Conservation (phyloP, 2,329 filamentous ascomycete species). For the Exophiala calicioides region DNA sequence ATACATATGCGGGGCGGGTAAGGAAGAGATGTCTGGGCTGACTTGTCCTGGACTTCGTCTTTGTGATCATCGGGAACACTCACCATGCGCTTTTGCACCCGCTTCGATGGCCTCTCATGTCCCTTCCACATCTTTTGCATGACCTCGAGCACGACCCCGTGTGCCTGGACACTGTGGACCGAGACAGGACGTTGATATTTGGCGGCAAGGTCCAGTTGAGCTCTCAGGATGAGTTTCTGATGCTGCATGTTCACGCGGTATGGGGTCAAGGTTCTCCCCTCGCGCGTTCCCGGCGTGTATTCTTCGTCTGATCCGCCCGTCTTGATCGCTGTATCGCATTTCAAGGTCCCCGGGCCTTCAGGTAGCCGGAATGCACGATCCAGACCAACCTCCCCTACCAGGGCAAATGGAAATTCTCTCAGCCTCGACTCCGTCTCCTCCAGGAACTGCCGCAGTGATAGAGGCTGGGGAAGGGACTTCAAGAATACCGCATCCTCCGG, state of each 20-base stretch:
- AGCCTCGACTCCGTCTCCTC: constrained; percentile 52
- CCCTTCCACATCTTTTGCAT: constrained; percentile 60
- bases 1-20: constrained; percentile 89
- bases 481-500: constrained; percentile 53
- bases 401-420: constrained; percentile 52
- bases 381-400: constrained; percentile 64
- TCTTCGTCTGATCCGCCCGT: constrained; percentile 36
- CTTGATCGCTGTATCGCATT: constrained; percentile 40
- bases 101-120: constrained; percentile 56
- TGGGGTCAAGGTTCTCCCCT: constrained; percentile 59
- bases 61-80: constrained; percentile 38
- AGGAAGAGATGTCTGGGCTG: constrained; percentile 50
- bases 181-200: constrained; percentile 60
- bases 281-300: constrained; percentile 61
- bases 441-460: constrained; percentile 55
- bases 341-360: constrained; percentile 44
- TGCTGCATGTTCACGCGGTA: constrained; percentile 60
- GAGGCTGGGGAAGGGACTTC: constrained; percentile 54
- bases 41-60: constrained; percentile 27
- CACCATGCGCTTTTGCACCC: constrained; percentile 42
- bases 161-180: constrained; percentile 64
- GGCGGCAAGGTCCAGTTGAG: constrained; percentile 61
- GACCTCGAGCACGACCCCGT: constrained; percentile 59
- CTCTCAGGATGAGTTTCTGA: constrained; percentile 58
- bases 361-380: constrained; percentile 64